Percentiles rank a stretch among this genome's conserved stretches.
Evolutionary conservation across 352 stramenopile genomes (phyloP).

Genomic region (Globisporangium viniferum): DNA sequence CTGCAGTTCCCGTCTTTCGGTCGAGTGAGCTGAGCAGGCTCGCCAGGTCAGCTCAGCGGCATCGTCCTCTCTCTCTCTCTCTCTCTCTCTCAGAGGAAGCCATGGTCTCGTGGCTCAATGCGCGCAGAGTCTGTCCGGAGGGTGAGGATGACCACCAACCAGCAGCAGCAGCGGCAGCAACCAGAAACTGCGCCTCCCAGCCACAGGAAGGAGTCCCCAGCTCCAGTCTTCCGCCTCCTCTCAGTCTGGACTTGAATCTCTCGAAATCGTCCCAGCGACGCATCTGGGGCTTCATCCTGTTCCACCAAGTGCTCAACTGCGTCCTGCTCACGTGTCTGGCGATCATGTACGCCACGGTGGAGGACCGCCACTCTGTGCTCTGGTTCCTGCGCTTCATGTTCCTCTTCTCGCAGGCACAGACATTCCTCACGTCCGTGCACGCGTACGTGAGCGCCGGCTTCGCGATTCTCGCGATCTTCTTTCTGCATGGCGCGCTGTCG

Average conservation of each 20-base stretch:
- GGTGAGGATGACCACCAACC: background rate
- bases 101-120: background rate
- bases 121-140: background rate
- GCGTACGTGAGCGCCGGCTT: background rate
- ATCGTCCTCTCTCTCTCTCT: no score
- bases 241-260: background rate
- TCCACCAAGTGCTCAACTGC: constrained; percentile 2
- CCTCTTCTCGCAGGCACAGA: background rate
- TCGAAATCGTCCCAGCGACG: background rate
- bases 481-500: background rate
- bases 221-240: background rate
- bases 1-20: no score
- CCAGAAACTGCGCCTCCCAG: background rate
- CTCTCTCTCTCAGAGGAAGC: background rate
- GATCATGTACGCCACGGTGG: background rate
- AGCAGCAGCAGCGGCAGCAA: background rate
- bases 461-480: background rate
- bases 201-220: background rate
- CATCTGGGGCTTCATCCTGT: background rate
- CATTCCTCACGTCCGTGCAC: background rate
- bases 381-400: constrained; percentile 4
- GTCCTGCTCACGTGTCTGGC: background rate
- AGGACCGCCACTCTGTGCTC: background rate
- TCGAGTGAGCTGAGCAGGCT: no score
- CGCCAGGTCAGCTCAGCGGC: no score